Evolutionary conservation across 1,284 basidiomycete genomes (phyloP), one percentile per base, ranked within the genome.

Genomic region (Rhizoctonia solani): DNA sequence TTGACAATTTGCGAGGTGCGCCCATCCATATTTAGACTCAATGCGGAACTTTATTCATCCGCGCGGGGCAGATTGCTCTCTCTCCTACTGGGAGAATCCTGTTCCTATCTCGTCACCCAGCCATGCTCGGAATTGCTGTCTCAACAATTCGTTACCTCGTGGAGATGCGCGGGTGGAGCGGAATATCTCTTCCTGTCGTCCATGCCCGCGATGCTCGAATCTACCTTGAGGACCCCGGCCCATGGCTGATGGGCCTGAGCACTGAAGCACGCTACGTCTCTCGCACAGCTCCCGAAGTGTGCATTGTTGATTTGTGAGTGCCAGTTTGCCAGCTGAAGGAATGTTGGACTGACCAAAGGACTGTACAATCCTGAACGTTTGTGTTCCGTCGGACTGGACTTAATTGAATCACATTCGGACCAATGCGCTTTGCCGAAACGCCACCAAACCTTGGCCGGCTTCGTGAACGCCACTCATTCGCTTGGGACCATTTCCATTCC

Each of bases 151-250:
- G 89, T 76, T 95, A 96, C 74, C 84, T 98, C 53, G 90, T 97
- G 65, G 96, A 98, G 77, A 79, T 96, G 52, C 87, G 95, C 55
- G 94, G 94, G 8, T 98, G 95, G 95, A 90, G 86, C 73, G 96
- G 96, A 3, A 86, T 96, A 66, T 87, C 90, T 11, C 83, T 94
- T 16, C 84, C 92, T 23, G 83, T 91, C 1, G 89, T 97, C 39
- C 95, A 98, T 76, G 88, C 92, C 19, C 86, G 93, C 66, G 93
- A 95, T 72, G 90, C 92, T 27, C 92, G 88, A 74, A 93, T 95
- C 68, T 94, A 93, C 73, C 88, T 92, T 68, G 90, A 93, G 71
- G 82, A 85, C 70, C 95, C 83, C 1, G 84, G 84, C 46, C 83
- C 95, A 68, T 98, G 93, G 88, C 92, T 98, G 73, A 87, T 98